Percentiles rank a stretch among this genome's conserved stretches.
Evolutionary conservation across 176 grass and related monocot species (phyloP).

Genomic region (Bothriochloa decipiens): DNA sequence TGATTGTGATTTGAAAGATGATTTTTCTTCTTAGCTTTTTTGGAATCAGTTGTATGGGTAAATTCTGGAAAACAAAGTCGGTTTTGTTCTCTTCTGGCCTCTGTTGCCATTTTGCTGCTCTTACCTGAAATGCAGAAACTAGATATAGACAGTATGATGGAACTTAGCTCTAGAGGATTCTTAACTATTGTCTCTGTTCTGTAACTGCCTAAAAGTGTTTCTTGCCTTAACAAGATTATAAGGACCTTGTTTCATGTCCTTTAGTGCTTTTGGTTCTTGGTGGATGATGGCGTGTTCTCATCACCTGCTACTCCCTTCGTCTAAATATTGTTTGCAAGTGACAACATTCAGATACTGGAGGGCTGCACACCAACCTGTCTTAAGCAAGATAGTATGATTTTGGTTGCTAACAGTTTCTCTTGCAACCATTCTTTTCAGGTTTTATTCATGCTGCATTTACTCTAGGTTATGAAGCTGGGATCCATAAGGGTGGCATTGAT

Average conservation of each 20-base stretch:
- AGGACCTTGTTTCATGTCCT: neutral
- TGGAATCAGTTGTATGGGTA: no score
- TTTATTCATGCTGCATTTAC: slow-evolving; percentile 89
- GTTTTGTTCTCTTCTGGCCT: neutral
- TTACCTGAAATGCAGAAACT: neutral
- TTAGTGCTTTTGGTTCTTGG: neutral
- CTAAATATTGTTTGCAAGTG: neutral
- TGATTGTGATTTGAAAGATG: neutral
- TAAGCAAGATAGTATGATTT: slow-evolving; percentile 13
- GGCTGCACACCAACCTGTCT: neutral
- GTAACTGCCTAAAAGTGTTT: neutral
- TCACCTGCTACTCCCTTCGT: neutral
- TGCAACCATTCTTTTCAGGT: slow-evolving; percentile 53
- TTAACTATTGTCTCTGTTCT: neutral
- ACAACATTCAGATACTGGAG: neutral
- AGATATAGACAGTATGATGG: neutral
- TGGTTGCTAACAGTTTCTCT: slow-evolving; percentile 34
- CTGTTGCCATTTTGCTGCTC: neutral
- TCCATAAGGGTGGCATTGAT: slow-evolving; percentile 84
- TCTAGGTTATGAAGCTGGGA: slow-evolving; percentile 85
- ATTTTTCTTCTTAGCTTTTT: neutral
- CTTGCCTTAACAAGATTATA: neutral
- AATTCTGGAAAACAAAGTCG: neutral
- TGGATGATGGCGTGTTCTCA: neutral
- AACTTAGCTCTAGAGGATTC: neutral